Evolutionary conservation across 116 monocot genomes (phyloP), one percentile per base, ranked within the genome.

Genomic region (Cymodocea nodosa): DNA sequence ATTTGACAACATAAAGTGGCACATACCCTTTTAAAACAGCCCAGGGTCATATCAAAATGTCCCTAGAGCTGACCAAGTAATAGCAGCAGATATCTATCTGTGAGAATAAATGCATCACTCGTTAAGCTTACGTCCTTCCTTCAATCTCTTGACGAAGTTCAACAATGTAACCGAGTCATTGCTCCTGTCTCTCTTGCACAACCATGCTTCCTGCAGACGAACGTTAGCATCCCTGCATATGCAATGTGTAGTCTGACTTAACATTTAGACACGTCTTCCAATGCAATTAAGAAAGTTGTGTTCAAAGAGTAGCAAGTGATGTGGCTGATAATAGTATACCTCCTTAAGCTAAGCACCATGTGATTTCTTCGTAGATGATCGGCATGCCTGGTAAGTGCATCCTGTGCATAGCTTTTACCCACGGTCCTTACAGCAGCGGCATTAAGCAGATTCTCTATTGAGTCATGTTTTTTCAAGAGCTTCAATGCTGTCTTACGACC

Each of bases 401-500:
- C 80, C 69, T 97, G 97, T 16, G 81, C 91, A 78, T 91, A 97
- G 59, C 79, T 73, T 62, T 82, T 97, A 17, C 88, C 97, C 15
- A 97, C 85, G 22, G 86, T 97, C 76, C 85, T 77, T 60, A 81
- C 74, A 49, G 85, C 64, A 70, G 91, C 91, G 59, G 88, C 66
- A 64, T 74, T 76, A 15, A 97, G 82, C 56, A 97, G 78, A 37
- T 97, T 86, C 60, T 88, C 84, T 40, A 97, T 76, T 52, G 91
- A 83, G 37, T 88, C 91, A 64, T 97, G 86, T 64, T 85, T 88
- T 51, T 82, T 91, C 63, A 97, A 82, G 57, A 97, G 88, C 58
- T 91, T 97, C 50, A 82, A 34, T 15, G 91, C 97, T 65, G 97
- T 97, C 73, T 85, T 91, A 63, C 86, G 88, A 59, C 97, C 97